phyloP scores from a whole-genome alignment of 2,329 filamentous ascomycete genomes.

The Phaeomoniella chlamydospora region DNA sequence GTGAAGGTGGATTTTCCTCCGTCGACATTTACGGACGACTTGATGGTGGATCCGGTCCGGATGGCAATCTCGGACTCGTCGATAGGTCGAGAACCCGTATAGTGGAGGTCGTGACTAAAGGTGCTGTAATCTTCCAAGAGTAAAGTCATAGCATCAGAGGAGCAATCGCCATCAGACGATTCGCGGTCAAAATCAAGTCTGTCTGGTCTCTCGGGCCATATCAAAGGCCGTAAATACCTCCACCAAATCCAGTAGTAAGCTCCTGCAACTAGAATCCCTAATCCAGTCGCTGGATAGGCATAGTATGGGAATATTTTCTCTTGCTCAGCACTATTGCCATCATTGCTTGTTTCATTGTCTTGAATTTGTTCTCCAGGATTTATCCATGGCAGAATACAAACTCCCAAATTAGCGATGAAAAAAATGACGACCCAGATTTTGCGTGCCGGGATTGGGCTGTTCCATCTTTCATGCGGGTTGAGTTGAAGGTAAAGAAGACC shows the following conservation, averaged over 20 bases:
- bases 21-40: too few species aligned
- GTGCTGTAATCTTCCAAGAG: too few species aligned
- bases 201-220: background rate
- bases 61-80: too few species aligned
- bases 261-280: slow-evolving; percentile 18
- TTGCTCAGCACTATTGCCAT: slow-evolving; percentile 8
- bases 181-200: too few species aligned
- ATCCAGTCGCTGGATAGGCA: slow-evolving; percentile 20
- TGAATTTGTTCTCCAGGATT: background rate
- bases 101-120: too few species aligned
- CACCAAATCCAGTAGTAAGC: slow-evolving; percentile 23
- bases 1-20: too few species aligned
- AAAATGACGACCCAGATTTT: slow-evolving; percentile 44
- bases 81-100: too few species aligned
- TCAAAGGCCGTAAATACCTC: slow-evolving; percentile 4
- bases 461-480: slow-evolving; percentile 24
- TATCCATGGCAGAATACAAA: slow-evolving; percentile 40
- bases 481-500: slow-evolving; percentile 35
- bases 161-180: too few species aligned
- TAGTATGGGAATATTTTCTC: slow-evolving; percentile 17
- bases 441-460: slow-evolving; percentile 39
- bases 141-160: too few species aligned
- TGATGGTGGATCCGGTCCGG: too few species aligned
- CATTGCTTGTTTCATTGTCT: slow-evolving; percentile 4
- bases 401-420: slow-evolving; percentile 45